These are phyloP conservation scores for Eucalyptus tenuipes DNA, from an alignment of 345 rosid genomes.

Conservation along the genomic window DNA sequence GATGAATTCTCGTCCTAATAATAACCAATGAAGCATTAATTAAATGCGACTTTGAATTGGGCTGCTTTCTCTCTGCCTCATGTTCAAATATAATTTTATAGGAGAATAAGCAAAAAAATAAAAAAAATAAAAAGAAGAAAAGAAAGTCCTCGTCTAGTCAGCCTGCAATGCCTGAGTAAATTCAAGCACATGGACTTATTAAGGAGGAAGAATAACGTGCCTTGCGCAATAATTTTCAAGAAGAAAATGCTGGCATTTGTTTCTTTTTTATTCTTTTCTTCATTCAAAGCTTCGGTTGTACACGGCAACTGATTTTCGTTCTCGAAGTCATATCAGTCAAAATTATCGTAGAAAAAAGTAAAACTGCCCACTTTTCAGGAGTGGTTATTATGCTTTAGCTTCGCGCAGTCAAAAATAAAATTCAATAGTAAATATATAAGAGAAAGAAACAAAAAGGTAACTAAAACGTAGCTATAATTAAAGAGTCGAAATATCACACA, in stretches of 20 bases:
- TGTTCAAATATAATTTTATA: neutral
- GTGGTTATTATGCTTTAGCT: neutral
- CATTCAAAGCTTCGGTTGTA: neutral
- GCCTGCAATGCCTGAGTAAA: neutral
- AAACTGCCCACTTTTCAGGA: neutral
- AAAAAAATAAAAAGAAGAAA: rapidly evolving
- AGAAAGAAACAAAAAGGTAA: neutral
- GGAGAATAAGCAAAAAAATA: neutral
- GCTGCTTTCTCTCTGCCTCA: neutral
- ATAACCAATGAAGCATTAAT: neutral
- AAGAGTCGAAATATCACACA: neutral
- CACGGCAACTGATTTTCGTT: neutral
- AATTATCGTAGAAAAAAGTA: neutral
- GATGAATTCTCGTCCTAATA: neutral
- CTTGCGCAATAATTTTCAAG: neutral
- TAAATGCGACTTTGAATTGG: neutral
- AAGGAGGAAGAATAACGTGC: neutral
- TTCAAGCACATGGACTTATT: neutral
- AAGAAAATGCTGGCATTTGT: neutral
- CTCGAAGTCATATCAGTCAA: neutral
- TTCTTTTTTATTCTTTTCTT: neutral
- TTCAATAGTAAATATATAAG: neutral
- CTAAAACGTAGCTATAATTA: neutral
- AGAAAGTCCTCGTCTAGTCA: neutral
- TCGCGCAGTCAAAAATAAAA: neutral